Conservation (phyloP, 129 eudicot genomes). For the Glebionis coronaria region DNA sequence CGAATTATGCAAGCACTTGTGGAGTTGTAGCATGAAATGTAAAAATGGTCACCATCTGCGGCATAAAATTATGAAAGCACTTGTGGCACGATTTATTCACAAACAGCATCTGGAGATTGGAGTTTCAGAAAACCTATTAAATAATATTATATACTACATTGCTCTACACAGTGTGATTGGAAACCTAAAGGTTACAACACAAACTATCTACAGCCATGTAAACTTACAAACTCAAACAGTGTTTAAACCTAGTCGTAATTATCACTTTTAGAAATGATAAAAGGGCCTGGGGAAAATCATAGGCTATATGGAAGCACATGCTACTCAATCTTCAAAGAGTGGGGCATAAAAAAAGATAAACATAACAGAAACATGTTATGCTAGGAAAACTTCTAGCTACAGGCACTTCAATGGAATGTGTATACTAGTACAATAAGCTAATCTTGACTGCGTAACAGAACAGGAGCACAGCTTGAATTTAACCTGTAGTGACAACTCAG, state of each 20-base stretch:
- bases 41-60: background rate
- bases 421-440: background rate
- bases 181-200: background rate
- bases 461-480: background rate
- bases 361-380: background rate
- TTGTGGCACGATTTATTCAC: background rate
- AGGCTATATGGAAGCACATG: background rate
- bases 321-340: conserved; percentile 1
- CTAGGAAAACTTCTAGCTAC: background rate
- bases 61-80: background rate
- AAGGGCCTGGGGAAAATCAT: background rate
- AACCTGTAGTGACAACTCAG: background rate
- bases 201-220: background rate
- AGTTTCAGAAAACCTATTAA: background rate
- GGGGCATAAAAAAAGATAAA: background rate
- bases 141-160: background rate
- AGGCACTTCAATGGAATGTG: background rate
- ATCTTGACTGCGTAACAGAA: background rate
- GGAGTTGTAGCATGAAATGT: background rate
- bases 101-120: background rate
- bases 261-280: conserved; percentile 1
- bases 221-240: conserved; percentile 1
- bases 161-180: background rate
- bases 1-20: background rate
- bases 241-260: background rate